phyloP scores from a whole-genome alignment of 495 filamentous ascomycete species.

The Aspergillus incahuasiensis region DNA sequence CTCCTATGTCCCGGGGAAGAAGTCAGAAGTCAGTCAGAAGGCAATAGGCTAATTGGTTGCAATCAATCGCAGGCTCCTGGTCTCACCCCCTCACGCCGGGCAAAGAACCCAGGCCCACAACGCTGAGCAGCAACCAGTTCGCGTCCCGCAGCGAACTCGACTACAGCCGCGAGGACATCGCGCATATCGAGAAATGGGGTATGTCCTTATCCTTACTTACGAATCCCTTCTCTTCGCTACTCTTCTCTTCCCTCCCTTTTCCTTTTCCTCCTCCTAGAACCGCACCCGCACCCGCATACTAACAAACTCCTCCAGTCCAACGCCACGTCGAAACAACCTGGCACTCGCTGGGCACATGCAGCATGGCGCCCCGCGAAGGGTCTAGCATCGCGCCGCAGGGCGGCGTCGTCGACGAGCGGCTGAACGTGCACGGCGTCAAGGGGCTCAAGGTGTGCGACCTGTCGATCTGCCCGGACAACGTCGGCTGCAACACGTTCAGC shows the following conservation, averaged over 20 bases:
- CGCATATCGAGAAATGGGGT: constrained; percentile 72
- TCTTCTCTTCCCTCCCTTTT: too few species aligned
- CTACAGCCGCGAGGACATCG: constrained; percentile 64
- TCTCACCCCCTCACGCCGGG: constrained; percentile 41
- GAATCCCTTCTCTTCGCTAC: background rate
- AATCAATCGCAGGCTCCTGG: constrained; percentile 42
- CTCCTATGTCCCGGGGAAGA: background rate
- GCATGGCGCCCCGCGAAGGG: constrained; percentile 74
- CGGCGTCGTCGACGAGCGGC: constrained; percentile 71
- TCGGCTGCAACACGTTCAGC: constrained; percentile 71
- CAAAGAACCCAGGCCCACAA: constrained; percentile 41
- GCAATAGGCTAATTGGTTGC: too few species aligned
- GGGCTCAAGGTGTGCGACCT: constrained; percentile 79
- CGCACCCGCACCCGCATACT: too few species aligned
- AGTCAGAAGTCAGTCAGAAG: too few species aligned
- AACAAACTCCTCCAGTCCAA: constrained; percentile 22
- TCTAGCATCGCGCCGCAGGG: constrained; percentile 73
- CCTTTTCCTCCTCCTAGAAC: too few species aligned
- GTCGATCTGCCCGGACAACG: constrained; percentile 77
- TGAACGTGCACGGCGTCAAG: constrained; percentile 78
- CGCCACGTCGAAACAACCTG: constrained; percentile 76
- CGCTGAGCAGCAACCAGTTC: constrained; percentile 49
- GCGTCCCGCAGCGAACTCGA: constrained; percentile 56
- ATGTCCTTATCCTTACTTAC: constrained; percentile 32
- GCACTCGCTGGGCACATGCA: constrained; percentile 68